These are phyloP conservation scores for Meira miltonrushii DNA, from an alignment of 1,284 basidiomycete genomes.

Conservation along the genomic window DNA sequence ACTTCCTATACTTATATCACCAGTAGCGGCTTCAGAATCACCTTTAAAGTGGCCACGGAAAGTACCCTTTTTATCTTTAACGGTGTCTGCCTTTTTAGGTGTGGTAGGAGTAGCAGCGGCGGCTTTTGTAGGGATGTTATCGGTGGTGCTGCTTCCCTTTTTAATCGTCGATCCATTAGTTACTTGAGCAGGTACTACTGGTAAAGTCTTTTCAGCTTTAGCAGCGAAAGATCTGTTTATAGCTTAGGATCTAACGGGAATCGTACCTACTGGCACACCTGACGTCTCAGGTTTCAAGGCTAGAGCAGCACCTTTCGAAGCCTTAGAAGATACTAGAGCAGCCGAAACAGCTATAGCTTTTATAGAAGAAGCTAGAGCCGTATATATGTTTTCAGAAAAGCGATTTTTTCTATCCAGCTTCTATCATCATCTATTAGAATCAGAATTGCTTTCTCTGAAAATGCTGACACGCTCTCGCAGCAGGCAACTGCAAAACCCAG, in stretches of 20 bases:
- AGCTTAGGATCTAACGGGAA: neutral
- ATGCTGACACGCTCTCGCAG: too few species aligned
- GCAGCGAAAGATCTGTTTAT: neutral
- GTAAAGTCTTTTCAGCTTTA: neutral
- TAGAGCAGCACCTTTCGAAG: neutral
- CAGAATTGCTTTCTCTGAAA: too few species aligned
- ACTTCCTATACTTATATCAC: neutral
- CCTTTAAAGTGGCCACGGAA: too few species aligned
- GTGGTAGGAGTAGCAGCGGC: neutral
- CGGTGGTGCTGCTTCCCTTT: neutral
- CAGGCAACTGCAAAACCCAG: too few species aligned
- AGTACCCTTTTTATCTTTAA: neutral
- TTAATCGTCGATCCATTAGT: neutral
- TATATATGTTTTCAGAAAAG: too few species aligned
- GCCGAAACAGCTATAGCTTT: neutral
- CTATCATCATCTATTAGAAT: too few species aligned
- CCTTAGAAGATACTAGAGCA: neutral
- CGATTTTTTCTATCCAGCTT: too few species aligned
- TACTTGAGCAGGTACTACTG: neutral
- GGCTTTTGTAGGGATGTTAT: neutral
- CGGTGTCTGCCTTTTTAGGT: neutral
- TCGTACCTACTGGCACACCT: neutral
- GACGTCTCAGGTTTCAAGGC: neutral
- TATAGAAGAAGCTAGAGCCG: too few species aligned
- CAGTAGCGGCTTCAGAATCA: too few species aligned